phyloP scores from a whole-genome alignment of 371 early-diverging fungal genomes.

The Syncephalis plumigaleata region DNA sequence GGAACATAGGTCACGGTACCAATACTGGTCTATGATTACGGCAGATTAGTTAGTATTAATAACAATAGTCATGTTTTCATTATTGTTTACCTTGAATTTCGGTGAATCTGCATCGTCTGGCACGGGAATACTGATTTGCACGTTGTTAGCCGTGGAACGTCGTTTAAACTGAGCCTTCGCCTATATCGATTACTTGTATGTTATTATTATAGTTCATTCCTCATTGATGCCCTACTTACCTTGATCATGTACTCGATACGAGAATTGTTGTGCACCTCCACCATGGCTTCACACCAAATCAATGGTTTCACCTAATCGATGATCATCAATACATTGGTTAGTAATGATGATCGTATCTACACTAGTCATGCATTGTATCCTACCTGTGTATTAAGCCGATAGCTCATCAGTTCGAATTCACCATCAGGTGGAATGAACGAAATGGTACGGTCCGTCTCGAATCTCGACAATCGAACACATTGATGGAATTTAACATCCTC shows the following conservation, averaged over 20 bases:
- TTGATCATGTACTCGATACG: constrained; percentile 93
- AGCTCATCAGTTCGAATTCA: constrained; percentile 98
- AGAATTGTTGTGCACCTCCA: constrained; percentile 76
- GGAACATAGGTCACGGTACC: constrained; percentile 90
- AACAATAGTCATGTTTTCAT: background rate
- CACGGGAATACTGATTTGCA: constrained; percentile 92
- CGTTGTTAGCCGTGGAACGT: constrained; percentile 92
- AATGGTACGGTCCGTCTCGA: constrained; percentile 94
- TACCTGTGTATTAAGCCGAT: constrained; percentile 81
- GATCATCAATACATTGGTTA: background rate
- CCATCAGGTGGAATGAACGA: constrained; percentile 98
- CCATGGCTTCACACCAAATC: constrained; percentile 89
- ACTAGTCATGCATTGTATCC: background rate
- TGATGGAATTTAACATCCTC: constrained; percentile 99
- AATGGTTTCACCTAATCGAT: constrained; percentile 71
- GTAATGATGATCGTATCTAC: background rate
- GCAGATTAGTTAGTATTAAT: background rate
- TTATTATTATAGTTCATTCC: no score
- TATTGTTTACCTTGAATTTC: constrained; percentile 70
- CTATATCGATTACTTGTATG: no score
- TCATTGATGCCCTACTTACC: no score
- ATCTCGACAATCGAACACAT: constrained; percentile 88
- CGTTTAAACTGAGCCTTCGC: constrained; percentile 95
- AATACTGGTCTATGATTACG: constrained; percentile 36
- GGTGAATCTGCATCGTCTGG: constrained; percentile 95